Percentiles rank a stretch among this genome's conserved stretches.
These are phyloP conservation scores for Arthrobotrys entomopaga DNA, from an alignment of 2,329 filamentous ascomycete genomes.

Conservation along the genomic window DNA sequence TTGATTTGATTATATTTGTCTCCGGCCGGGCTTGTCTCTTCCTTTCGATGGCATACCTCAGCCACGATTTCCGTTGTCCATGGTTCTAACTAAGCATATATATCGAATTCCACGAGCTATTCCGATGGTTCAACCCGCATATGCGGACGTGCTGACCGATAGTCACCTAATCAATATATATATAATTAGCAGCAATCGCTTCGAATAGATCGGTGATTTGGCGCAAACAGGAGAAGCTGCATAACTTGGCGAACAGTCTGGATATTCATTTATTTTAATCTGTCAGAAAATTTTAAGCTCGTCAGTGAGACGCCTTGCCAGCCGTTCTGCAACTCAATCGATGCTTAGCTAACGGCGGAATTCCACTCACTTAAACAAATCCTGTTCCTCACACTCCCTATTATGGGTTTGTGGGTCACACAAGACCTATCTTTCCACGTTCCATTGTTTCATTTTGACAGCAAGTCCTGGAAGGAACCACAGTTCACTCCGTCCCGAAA, in stretches of 20 bases:
- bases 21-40: not conserved
- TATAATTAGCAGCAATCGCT: conserved; percentile 23
- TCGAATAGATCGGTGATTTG: conserved; percentile 22
- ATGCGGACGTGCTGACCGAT: conserved; percentile 16
- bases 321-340: too few relatives aligned
- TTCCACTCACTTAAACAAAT: not conserved
- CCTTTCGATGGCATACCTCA: conserved; percentile 29
- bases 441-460: conserved; percentile 43
- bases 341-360: too few relatives aligned
- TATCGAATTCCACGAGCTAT: not conserved
- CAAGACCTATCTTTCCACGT: conserved; percentile 28
- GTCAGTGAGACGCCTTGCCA: too few relatives aligned
- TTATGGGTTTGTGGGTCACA: conserved; percentile 29
- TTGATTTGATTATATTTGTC: too few relatives aligned
- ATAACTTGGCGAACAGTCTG: conserved; percentile 25
- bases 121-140: conserved; percentile 24
- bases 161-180: conserved; percentile 25
- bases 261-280: not conserved
- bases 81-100: conserved; percentile 34
- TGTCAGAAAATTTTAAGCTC: too few relatives aligned
- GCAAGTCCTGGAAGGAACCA: conserved; percentile 18
- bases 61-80: conserved; percentile 31
- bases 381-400: not conserved
- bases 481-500: not conserved
- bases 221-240: conserved; percentile 6